These are phyloP conservation scores for Acanthamoeba lenticulata DNA, from an alignment of 208 protist species.

Conservation along the genomic window DNA sequence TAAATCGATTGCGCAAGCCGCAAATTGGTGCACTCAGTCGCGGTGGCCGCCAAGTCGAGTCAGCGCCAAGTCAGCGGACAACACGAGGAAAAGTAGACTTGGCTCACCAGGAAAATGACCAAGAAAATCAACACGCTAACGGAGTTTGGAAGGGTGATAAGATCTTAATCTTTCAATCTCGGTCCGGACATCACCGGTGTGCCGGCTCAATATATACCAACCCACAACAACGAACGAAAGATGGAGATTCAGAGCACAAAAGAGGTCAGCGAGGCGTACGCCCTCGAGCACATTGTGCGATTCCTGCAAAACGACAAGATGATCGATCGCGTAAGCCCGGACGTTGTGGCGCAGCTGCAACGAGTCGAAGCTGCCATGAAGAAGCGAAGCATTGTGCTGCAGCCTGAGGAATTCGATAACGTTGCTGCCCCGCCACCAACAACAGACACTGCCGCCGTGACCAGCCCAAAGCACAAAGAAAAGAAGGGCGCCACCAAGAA, in stretches of 20 bases:
- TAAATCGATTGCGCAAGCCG: too few relatives aligned
- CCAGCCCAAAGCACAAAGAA: neutral
- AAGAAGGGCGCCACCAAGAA: neutral
- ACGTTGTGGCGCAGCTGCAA: neutral
- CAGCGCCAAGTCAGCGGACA: too few relatives aligned
- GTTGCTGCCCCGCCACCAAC: too few relatives aligned
- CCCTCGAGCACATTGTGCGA: neutral
- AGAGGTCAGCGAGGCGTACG: neutral
- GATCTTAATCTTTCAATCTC: too few relatives aligned
- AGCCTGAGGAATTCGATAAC: neutral
- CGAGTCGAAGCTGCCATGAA: neutral
- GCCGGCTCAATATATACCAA: too few relatives aligned
- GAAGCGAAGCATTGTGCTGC: neutral
- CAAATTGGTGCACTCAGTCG: neutral
- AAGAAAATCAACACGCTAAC: too few relatives aligned
- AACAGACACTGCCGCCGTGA: neutral
- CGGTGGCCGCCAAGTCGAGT: too few relatives aligned
- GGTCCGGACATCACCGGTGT: too few relatives aligned
- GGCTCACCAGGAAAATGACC: too few relatives aligned
- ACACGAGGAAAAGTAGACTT: too few relatives aligned
- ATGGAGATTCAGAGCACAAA: neutral
- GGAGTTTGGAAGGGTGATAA: too few relatives aligned
- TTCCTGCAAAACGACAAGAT: conserved; percentile 7
- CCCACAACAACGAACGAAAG: neutral
- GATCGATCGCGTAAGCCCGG: neutral